Evolutionary conservation across 306 rosid genomes (phyloP).

Genomic region (Quillaja saponaria): DNA sequence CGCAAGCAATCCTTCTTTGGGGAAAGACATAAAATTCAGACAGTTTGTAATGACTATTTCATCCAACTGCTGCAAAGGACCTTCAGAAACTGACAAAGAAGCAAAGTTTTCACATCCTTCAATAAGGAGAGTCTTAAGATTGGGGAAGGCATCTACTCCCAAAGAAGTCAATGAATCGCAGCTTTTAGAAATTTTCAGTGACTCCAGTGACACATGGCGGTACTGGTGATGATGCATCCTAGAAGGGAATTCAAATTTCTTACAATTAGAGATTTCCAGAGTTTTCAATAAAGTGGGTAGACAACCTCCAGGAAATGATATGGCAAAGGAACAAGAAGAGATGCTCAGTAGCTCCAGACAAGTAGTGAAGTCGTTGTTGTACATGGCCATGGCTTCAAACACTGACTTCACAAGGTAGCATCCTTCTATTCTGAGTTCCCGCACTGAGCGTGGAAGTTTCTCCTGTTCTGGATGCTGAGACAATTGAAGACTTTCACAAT

Average conservation of each 20-base stretch:
- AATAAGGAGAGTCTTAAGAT: conserved; percentile 7
- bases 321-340: too few species aligned
- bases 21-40: conserved; percentile 15
- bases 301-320: too few species aligned
- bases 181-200: conserved; percentile 22
- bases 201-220: conserved; percentile 24
- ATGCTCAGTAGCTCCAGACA: too few species aligned
- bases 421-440: too few species aligned
- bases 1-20: conserved; percentile 6
- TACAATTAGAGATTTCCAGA: too few species aligned
- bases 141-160: conserved; percentile 36
- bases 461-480: too few species aligned
- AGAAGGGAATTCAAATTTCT: conserved; percentile 24
- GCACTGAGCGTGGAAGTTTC: too few species aligned
- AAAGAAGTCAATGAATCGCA: conserved; percentile 38
- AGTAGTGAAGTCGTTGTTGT: too few species aligned
- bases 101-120: conserved; percentile 5
- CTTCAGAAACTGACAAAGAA: neutral
- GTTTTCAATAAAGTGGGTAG: too few species aligned
- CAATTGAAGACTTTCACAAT: too few species aligned
- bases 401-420: too few species aligned
- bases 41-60: conserved; percentile 14
- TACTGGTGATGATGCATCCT: conserved; percentile 11
- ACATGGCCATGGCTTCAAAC: too few species aligned
- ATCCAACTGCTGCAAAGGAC: neutral